phyloP scores from a whole-genome alignment of 352 stramenopile genomes.

The Globisporangium paroecandrum region DNA sequence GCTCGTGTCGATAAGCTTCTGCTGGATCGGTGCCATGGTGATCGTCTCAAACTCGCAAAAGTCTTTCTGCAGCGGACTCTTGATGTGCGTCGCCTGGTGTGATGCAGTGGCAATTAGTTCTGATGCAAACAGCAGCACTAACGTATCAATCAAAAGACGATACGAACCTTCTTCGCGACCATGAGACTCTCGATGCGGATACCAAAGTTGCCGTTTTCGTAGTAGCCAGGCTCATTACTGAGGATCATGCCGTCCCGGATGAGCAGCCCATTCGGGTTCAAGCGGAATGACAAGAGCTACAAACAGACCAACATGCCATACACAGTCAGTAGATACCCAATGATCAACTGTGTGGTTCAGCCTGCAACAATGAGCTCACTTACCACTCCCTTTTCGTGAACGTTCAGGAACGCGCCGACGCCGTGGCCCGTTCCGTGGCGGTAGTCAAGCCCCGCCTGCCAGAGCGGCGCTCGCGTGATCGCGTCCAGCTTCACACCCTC shows the following conservation, averaged over 20 bases:
- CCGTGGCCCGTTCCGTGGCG: constrained; percentile 97
- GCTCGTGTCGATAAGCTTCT: constrained; percentile 93
- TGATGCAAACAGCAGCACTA: neutral
- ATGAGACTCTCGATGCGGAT: constrained; percentile 99
- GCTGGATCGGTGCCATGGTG: constrained; percentile 98
- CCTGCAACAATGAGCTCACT: neutral
- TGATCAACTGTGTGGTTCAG: neutral
- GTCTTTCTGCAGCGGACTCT: constrained; percentile 67
- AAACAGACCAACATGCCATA: neutral
- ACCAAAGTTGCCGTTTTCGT: constrained; percentile 96
- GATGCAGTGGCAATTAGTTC: neutral
- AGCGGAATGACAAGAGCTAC: constrained; percentile 78
- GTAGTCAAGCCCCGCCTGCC: constrained; percentile 95
- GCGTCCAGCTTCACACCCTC: constrained; percentile 96
- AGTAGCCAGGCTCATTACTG: constrained; percentile 98
- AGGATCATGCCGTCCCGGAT: constrained; percentile 96
- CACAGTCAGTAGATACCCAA: constrained; percentile 2
- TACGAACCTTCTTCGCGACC: constrained; percentile 89
- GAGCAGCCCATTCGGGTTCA: constrained; percentile 76
- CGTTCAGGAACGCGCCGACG: constrained; percentile 95
- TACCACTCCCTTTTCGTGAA: constrained; percentile 93
- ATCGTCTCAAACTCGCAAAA: constrained; percentile 97
- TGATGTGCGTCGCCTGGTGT: constrained; percentile 48
- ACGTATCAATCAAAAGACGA: neutral
- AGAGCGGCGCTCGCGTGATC: constrained; percentile 94